Base-by-base conservation (phyloP, 73 alveolate species). In the Paramecium caudatum region DNA sequence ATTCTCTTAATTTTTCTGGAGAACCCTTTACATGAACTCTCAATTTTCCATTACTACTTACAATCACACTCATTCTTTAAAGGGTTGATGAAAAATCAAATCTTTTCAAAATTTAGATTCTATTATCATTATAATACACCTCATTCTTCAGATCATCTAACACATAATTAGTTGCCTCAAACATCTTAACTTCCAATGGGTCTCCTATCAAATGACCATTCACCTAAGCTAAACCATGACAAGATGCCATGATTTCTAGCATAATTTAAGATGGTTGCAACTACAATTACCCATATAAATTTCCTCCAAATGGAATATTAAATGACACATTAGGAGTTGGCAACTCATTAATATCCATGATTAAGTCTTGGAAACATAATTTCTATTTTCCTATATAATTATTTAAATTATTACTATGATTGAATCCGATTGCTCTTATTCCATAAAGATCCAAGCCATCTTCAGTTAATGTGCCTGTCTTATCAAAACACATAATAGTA, bases 391-490 rank as follows among this genome's bases (percentile, higher is more conserved):
- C 62, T 61, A 55, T 55, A 7, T 3, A 0, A 27, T 16, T 19
- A 5, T 15, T 41, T 3, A 5, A 45, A 37, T 12, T 41, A 4
- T 41, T 74, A 23, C 47, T 39, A 3, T 70, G 47, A 21, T 46
- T 86, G 19, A 39, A 86, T 43, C 90, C 68, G 2, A 86, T 41
- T 13, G 87, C 70, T 32, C 97, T 91, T 78, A 90, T 95, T 45
- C 98, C 99, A 83, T 88, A 94, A 15, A 94, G 93, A 85, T 95
- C 97, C 50, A 97, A 94, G 48, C 96, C 97, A 82, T 97, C 99
- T 84, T 95, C 99, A 12, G 99, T 97, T 69, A 97, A 93, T n/a
- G 99, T 97, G 13, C 99, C 99, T 27, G 99, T 97, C 94, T 97
- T 97, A 82, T 97, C 99, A 90, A 97, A 97, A 45, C 96, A 95